Base-by-base conservation (phyloP, 805 yeast species). In the Candida ulmi region DNA sequence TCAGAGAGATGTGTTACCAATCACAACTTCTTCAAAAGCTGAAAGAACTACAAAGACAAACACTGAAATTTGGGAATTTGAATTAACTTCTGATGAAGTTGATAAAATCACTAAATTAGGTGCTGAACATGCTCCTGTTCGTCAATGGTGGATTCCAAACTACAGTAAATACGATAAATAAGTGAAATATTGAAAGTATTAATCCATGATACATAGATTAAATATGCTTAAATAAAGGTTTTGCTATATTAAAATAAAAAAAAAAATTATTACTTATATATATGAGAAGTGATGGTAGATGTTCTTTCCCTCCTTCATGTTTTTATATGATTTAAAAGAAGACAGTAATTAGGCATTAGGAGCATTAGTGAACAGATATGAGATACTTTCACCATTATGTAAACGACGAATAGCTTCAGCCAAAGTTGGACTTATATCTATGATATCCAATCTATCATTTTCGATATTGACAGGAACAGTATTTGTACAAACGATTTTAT, bases 321-420 rank as follows among this genome's bases (percentile, higher is more conserved):
- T n/a, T n/a, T n/a, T n/a, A n/a, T n/a, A n/a, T n/a, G n/a, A n/a
- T n/a, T n/a, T n/a, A n/a, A n/a, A n/a, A n/a, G n/a, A n/a, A n/a
- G n/a, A n/a, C n/a, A n/a, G n/a, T n/a, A n/a, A n/a, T 11, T 23
- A 23, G 11, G 25, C 25, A 8, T 8, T 8, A 8, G 80, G 80
- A 29, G 78, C 83, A 49, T 90, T 80, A 38, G 78, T 78, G 63
- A 90, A 87, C 52, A 90, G 68, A 60, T n/a, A n/a, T n/a, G n/a
- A n/a, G n/a, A n/a, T n/a, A n/a, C n/a, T n/a, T n/a, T n/a, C n/a
- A n/a, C n/a, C 98, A 57, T 93, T 91, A 62, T 91, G 99, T 51
- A 91, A 70, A 56, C 99, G 78, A 61, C 98, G 78, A 42, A 91
- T 83, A 25, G 95, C 91, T 63, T 93, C 99, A 8, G 97, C 98